Evolutionary conservation across 495 filamentous ascomycete genomes (phyloP), one percentile per base, ranked within the genome.

Genomic region (Daldinia grandis): DNA sequence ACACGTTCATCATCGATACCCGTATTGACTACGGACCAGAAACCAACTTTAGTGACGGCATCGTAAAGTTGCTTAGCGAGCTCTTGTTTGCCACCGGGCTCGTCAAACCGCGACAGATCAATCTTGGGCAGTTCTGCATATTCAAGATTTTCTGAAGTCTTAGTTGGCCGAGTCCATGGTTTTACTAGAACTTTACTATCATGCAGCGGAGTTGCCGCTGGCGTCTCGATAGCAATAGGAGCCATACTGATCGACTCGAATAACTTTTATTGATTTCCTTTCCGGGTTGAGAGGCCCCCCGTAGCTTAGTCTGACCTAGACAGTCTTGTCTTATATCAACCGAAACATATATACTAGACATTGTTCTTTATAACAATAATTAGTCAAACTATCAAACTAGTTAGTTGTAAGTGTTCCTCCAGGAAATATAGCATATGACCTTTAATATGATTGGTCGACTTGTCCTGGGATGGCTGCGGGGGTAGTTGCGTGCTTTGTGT

Each of bases 71-170:
- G 82, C 15, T 81, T 78, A 0, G 85, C 85, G 12, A 89, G 79
- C 19, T 80, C 65, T 62, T 86, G 74, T 72, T 86, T 87, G 5
- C 85, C 85, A 25, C 82, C 85, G 0, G 81, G 81, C 42, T 82
- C 68, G 28, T 84, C 81, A 60, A 83, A 87, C 10, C 69, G 76
- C 7, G 78, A 78, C 0, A 89, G 78, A 58, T 89, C 86, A 27
- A 89, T 78, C 21, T 82, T 86, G 24, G 84, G 78, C 3, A 88
- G 76, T 27, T 89, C 85, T 7, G 85, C 84, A 81, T 81, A 87
- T 53, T 81, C 77, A 49, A 86, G 55, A 14, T 78, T 44, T 28
- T 76, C 77, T 12, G 68, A 60, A 1, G 81, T 83, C 10, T 73
- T 73, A 12, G 59, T 51, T 5, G 81, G 81, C 7, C 81, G 78